phyloP scores from a whole-genome alignment of 192 early-diverging fungal species.

The Radiomyces spectabilis region DNA sequence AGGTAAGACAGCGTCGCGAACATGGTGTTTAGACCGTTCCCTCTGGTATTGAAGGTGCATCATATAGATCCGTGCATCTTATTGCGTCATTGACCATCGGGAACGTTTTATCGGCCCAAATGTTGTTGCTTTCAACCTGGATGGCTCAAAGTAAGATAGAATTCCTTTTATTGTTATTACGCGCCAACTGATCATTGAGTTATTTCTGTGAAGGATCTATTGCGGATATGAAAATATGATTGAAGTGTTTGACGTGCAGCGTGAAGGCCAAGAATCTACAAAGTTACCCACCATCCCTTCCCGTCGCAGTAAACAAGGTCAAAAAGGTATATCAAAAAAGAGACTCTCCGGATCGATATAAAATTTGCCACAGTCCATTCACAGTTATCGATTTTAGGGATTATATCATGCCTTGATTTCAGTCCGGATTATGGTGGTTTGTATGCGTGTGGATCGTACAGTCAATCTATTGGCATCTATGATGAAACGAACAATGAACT shows the following conservation, averaged over 20 bases:
- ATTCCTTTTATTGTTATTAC: background rate
- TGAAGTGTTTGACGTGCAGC: conserved; percentile 62
- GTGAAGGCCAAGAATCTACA: conserved; percentile 41
- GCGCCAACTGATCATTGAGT: background rate
- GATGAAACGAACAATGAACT: conserved; percentile 47
- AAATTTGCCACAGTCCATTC: too few relatives aligned
- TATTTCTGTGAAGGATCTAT: conserved; percentile 36
- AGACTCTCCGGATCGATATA: too few relatives aligned
- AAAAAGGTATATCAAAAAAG: conserved; percentile 60
- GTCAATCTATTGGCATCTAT: conserved; percentile 60
- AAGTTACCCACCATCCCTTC: conserved; percentile 47
- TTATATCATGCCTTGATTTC: conserved; percentile 68
- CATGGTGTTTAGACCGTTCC: background rate
- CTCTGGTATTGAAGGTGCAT: too few relatives aligned
- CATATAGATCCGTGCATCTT: conserved; percentile 52
- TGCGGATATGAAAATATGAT: conserved; percentile 62
- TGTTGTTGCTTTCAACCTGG: conserved; percentile 59
- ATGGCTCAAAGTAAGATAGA: conserved; percentile 46
- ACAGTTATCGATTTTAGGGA: too few relatives aligned
- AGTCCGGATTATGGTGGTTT: conserved; percentile 56
- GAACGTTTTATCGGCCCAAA: conserved; percentile 61
- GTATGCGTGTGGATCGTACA: conserved; percentile 69
- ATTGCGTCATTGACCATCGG: conserved; percentile 53
- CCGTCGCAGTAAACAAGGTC: conserved; percentile 59
- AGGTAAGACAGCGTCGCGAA: conserved; percentile 24